Conservation (phyloP, 2,329 filamentous ascomycete genomes). For the Talaromyces sp. region DNA sequence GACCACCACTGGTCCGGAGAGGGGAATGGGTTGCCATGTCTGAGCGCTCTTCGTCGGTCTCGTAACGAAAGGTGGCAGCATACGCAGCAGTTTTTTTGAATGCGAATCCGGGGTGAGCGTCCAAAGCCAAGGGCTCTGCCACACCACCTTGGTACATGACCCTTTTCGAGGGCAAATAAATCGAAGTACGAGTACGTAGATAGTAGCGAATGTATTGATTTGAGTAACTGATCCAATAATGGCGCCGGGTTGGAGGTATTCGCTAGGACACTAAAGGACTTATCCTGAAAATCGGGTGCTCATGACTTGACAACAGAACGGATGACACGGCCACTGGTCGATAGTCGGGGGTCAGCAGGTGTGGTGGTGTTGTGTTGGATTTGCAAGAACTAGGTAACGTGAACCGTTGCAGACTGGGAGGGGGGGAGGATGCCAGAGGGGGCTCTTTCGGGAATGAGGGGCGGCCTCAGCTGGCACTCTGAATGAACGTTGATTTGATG, state of each 20-base stretch:
- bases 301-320: constrained; percentile 9
- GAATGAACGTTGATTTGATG: background rate
- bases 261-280: background rate
- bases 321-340: background rate
- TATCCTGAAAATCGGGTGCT: background rate
- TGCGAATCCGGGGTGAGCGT: constrained; percentile 32
- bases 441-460: constrained; percentile 12
- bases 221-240: background rate
- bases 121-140: constrained; percentile 33
- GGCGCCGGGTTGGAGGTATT: background rate
- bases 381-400: constrained; percentile 7
- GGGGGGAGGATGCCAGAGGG: constrained; percentile 8
- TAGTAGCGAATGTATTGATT: background rate
- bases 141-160: constrained; percentile 35
- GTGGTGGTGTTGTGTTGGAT: constrained; percentile 4
- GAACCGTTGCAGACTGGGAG: background rate
- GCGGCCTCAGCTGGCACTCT: constrained; percentile 6
- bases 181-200: background rate
- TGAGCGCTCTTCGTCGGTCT: constrained; percentile 23
- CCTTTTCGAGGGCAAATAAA: background rate
- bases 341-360: background rate
- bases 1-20: constrained; percentile 28
- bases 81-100: constrained; percentile 35
- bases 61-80: constrained; percentile 42
- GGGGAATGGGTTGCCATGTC: constrained; percentile 29